Evolutionary conservation across 164 flowering plant genomes (phyloP).

Genomic region (Vitis amurensis): DNA sequence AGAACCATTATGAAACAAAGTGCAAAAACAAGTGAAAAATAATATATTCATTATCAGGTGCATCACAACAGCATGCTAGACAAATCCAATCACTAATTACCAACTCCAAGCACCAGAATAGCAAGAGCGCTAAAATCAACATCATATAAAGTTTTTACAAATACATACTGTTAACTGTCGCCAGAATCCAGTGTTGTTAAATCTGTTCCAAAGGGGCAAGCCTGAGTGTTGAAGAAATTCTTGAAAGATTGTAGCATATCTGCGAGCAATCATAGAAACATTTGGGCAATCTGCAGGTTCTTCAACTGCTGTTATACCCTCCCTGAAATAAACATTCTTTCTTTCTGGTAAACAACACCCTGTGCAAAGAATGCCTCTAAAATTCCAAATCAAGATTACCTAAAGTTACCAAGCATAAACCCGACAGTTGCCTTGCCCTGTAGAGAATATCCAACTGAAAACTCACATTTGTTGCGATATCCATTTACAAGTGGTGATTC

Average conservation of each 20-base stretch:
- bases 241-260: constrained; percentile 78
- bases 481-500: constrained; percentile 85
- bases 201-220: constrained; percentile 87
- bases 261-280: constrained; percentile 72
- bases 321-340: constrained; percentile 48
- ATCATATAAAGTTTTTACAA: neutral
- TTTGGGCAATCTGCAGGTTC: constrained; percentile 85
- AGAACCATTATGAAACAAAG: neutral
- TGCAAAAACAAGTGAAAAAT: neutral
- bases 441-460: constrained; percentile 80
- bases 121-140: neutral
- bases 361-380: neutral
- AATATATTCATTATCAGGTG: neutral
- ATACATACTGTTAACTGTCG: constrained; percentile 80
- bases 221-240: constrained; percentile 64
- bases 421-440: constrained; percentile 84
- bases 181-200: constrained; percentile 89
- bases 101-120: neutral
- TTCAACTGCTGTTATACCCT: constrained; percentile 89
- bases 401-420: constrained; percentile 91
- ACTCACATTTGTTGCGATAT: constrained; percentile 95
- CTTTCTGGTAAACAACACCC: neutral
- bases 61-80: neutral
- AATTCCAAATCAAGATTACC: constrained; percentile 43
- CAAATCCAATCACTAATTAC: constrained; percentile 1